Conservation (phyloP, 768 basidiomycete species). For the Termitomyces sp. region DNA sequence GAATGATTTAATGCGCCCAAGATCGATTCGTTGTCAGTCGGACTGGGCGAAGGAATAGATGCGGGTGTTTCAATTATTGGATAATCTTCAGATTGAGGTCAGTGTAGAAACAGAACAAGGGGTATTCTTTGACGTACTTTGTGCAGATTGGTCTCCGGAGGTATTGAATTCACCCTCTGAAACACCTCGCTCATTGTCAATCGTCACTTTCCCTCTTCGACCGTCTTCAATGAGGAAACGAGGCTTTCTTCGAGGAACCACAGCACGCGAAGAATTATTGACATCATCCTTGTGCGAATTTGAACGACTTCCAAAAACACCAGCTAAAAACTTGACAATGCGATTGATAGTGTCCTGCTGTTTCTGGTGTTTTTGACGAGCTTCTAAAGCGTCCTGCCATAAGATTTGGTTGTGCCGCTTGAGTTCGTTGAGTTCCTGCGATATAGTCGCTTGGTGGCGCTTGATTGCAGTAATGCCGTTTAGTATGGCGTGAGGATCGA, state of each 20-base stretch:
- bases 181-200: constrained; percentile 35
- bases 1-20: background rate
- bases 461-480: constrained; percentile 83
- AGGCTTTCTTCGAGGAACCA: constrained; percentile 43
- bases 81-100: constrained; percentile 26
- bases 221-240: constrained; percentile 66
- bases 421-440: constrained; percentile 80
- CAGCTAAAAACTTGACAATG: constrained; percentile 91
- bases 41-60: constrained; percentile 28
- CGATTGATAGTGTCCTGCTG: constrained; percentile 96
- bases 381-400: constrained; percentile 87
- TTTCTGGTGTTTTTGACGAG: constrained; percentile 78
- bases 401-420: constrained; percentile 82
- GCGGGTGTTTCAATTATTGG: constrained; percentile 43
- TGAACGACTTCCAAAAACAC: constrained; percentile 70
- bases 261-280: constrained; percentile 29
- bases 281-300: constrained; percentile 29
- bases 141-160: background rate
- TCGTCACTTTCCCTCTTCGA: constrained; percentile 30
- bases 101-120: constrained; percentile 10
- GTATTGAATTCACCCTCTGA: constrained; percentile 1
- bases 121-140: constrained; percentile 8
- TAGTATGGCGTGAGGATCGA: constrained; percentile 77
- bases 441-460: constrained; percentile 89
- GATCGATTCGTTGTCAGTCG: constrained; percentile 12